Evolutionary conservation across 2,329 filamentous ascomycete genomes (phyloP), one percentile per base, ranked within the genome.

Genomic region (Penicillium sp.): DNA sequence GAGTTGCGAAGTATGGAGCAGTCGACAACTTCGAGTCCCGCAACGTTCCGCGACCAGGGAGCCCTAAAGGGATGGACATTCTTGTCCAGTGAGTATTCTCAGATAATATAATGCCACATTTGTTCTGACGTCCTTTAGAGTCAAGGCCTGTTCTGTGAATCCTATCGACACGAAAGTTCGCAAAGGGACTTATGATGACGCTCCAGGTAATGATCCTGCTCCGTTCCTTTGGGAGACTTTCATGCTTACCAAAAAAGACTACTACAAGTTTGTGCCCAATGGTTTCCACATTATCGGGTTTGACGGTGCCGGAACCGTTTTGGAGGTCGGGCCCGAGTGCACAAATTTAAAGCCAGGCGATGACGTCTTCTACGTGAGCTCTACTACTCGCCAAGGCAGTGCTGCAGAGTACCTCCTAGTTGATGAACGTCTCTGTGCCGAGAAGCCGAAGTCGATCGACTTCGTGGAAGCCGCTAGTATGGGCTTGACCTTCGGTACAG

Each of bases 401-500:
- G 78, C 79, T 60, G 78, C 79, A 6, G 76, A 81, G 66, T 73
- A 75, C 42, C 70, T 77, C 50, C 67, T 80, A 20, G 75, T 81
- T 20, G 77, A 81, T 62, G 72, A 73, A 60, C 69, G 77, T 22
- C 70, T 72, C 57, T 73, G 73, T 14, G 75, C 75, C 4, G 66
- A 68, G 53, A 81, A 80, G 62, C 79, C 79, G 12, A 71, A 70
- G 51, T 71, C 63, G 0, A 69, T 80, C 1, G 71, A 75, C 54
- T 78, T 75, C 52, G 71, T 75, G 7, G 67, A 79, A 62, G 72
- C 79, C 7, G 79, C 79, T 20, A 75, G 73, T n/a, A 73, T 81
- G 72, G 78, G 78, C 4, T 57, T 82, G 58, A 80, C 78, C 0
- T 80, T 73, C 63, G 72, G 76, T 17, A 81, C 79, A 1, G 79